These are phyloP conservation scores for Eimeria praecox DNA, from an alignment of 169 alveolate genomes.

Conservation along the genomic window DNA sequence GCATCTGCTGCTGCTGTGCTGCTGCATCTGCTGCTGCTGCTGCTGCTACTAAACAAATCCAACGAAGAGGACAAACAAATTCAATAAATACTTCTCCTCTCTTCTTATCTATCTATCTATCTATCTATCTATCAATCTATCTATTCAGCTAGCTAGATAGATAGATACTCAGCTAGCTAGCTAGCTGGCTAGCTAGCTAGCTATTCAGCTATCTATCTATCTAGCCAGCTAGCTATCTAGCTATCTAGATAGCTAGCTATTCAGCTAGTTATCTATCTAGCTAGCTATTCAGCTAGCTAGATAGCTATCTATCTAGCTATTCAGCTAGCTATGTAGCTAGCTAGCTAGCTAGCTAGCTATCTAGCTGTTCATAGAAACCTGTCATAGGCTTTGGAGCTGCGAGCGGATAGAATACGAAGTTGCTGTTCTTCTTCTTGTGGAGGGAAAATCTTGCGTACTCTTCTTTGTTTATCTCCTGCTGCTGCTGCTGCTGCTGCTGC, in stretches of 20 bases:
- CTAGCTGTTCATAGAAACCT: neutral
- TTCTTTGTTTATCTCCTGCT: neutral
- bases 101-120: too few species aligned
- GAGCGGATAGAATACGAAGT: neutral
- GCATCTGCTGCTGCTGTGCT: too few species aligned
- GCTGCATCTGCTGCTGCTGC: neutral
- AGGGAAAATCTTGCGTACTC: neutral
- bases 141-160: too few species aligned
- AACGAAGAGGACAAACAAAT: too few species aligned
- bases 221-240: too few species aligned
- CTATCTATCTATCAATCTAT: neutral
- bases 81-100: too few species aligned
- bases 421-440: neutral
- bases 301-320: neutral
- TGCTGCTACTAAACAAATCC: neutral
- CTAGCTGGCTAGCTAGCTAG: too few species aligned
- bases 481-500: neutral
- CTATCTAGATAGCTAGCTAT: neutral
- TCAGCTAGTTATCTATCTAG: too few species aligned
- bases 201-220: neutral
- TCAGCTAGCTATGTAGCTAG: too few species aligned
- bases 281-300: too few species aligned
- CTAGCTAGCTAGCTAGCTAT: too few species aligned
- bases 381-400: neutral
- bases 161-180: too few species aligned